A percentile compares a stretch with the other conserved stretches of the same genome.
These are phyloP conservation scores for Globisporangium paroecandrum DNA, from an alignment of 352 stramenopile species.

Conservation along the genomic window DNA sequence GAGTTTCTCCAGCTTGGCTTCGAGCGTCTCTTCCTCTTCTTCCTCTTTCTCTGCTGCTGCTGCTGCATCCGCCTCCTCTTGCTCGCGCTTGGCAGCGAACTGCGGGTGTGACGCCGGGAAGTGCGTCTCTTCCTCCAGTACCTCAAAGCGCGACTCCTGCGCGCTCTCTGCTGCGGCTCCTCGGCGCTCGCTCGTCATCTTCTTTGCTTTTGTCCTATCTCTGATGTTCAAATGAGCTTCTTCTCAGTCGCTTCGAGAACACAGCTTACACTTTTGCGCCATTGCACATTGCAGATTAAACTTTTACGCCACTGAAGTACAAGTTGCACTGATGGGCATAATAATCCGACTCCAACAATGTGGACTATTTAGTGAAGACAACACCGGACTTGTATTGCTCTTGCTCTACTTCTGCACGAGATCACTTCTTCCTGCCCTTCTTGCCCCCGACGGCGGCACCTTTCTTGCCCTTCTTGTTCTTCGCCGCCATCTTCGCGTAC, in stretches of 20 bases:
- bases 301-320: too few relatives aligned
- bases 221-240: neutral
- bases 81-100: conserved; percentile 12
- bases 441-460: conserved; percentile 32
- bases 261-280: too few relatives aligned
- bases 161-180: neutral
- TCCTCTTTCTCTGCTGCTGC: conserved; percentile 12
- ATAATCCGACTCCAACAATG: too few relatives aligned
- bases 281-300: too few relatives aligned
- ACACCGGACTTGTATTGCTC: neutral
- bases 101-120: conserved; percentile 43
- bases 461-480: conserved; percentile 83
- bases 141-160: conserved; percentile 66
- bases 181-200: conserved; percentile 13
- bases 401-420: neutral
- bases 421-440: conserved; percentile 37
- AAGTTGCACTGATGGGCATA: too few relatives aligned
- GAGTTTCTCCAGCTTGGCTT: conserved; percentile 60
- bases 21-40: conserved; percentile 55
- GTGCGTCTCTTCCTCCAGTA: conserved; percentile 85
- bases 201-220: neutral
- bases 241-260: neutral
- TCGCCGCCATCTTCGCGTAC: conserved; percentile 70
- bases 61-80: conserved; percentile 18
- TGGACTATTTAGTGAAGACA: neutral